Conservation (phyloP, 768 basidiomycete species). For the Suillus occidentalis region DNA sequence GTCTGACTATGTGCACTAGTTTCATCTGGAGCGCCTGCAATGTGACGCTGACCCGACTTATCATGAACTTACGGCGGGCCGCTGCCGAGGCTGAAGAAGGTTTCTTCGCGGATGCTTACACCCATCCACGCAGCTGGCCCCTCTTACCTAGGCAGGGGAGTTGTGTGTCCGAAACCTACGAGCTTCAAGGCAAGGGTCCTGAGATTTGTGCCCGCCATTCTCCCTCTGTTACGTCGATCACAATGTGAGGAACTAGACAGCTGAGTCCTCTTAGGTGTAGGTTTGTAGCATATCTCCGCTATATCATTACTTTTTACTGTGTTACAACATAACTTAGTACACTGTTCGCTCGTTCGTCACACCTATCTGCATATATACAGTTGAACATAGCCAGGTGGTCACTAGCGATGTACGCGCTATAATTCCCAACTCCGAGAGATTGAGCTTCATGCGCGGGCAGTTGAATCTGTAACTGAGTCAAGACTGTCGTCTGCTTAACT, state of each 20-base stretch:
- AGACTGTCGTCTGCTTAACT: no score
- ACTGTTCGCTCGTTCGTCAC: neutral
- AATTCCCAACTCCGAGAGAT: neutral
- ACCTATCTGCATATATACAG: neutral
- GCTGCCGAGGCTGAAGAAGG: neutral
- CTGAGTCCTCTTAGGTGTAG: neutral
- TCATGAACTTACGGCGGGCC: conserved; percentile 33
- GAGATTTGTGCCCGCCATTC: neutral
- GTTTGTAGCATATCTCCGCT: neutral
- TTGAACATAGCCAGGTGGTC: neutral
- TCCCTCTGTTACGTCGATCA: neutral
- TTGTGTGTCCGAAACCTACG: neutral
- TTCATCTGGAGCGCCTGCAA: conserved; percentile 38
- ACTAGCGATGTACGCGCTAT: neutral
- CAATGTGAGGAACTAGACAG: neutral
- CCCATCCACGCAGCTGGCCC: neutral
- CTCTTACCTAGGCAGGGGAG: conserved; percentile 3
- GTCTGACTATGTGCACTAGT: conserved; percentile 19
- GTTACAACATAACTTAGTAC: neutral
- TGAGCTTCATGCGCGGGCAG: no score
- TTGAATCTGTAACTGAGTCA: no score
- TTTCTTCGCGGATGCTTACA: neutral
- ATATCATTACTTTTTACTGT: neutral
- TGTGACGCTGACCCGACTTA: conserved; percentile 32
- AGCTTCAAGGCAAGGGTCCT: conserved; percentile 4